Evolutionary conservation across 345 rosid genomes (phyloP), one percentile per base, ranked within the genome.

Genomic region (Hibiscus tridactylites): DNA sequence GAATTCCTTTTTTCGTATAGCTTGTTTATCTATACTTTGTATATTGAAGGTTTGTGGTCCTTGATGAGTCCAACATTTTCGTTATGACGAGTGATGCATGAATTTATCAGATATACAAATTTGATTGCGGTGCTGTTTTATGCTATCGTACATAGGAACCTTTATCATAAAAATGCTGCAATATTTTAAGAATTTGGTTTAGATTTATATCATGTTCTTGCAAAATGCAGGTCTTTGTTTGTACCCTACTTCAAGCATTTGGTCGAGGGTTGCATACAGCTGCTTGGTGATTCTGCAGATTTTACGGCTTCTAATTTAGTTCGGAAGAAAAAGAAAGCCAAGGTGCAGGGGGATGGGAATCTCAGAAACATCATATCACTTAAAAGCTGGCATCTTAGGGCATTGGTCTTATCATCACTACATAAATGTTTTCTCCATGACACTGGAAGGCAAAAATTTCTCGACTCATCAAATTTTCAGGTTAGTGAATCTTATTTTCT

Each of bases 231-330:
- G 82, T 90, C 96, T 24, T 81, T 95, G 47, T 92, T 92, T 79
- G 98, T 95, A 52, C 97, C 96, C 19, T 95, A 92, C 79, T 92
- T 92, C 82, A 92, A 92, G 78, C 86, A 83, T 75, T 37, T 95
- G 78, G 87, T 88, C 47, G 95, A 88, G 74, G 83, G 83, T 70
- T 88, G 88, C 70, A 79, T 87, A 61, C 77, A 74, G 35, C 85
- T 86, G 79, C 99, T 95, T 79, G 74, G 81, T 74, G 84, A 75
- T 76, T 61, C 77, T 12, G 84, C 61, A 52, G 84, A 72, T 66
- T 69, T 50, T 15, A 68, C 68, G 65, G 59, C 74, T 77, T 75
- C 84, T 75, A 79, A 74, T 76, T 77, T 73, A 75, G 80, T 62
- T 78, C 75, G 80, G 77, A 92, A 89, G 87, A 92, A 89, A 72